A percentile compares a stretch with the other conserved stretches of the same genome.
Conservation (phyloP, 139 green algal genomes). For the Parachlorella kessleri region DNA sequence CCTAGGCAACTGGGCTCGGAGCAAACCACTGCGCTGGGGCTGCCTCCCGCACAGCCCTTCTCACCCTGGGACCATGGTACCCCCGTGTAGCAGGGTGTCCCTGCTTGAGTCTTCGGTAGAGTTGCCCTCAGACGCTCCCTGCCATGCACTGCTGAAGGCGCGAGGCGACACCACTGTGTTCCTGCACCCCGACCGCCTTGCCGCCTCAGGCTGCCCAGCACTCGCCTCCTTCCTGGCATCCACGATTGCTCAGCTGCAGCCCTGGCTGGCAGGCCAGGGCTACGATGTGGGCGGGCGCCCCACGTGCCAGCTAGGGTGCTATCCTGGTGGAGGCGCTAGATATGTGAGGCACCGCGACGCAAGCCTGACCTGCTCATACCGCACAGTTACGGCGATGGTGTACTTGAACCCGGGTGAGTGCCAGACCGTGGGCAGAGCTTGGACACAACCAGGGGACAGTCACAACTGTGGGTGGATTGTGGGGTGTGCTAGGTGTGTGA, state of each 20-base stretch:
- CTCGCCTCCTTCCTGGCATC: neutral
- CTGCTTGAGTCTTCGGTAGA: too few species aligned
- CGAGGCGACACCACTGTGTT: neutral
- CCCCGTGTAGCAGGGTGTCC: too few species aligned
- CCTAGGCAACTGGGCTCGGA: too few species aligned
- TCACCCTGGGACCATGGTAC: too few species aligned
- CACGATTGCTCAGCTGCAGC: neutral
- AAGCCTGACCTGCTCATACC: slow-evolving; percentile 39
- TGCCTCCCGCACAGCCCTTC: too few species aligned
- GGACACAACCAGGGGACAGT: too few species aligned
- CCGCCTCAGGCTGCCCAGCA: neutral
- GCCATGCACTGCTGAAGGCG: neutral
- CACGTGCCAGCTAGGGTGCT: slow-evolving; percentile 72
- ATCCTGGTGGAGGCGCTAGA: slow-evolving; percentile 63
- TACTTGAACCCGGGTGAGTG: slow-evolving; percentile 74
- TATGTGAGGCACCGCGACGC: slow-evolving; percentile 74
- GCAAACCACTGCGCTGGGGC: too few species aligned
- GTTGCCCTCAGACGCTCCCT: too few species aligned
- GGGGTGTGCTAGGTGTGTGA: too few species aligned
- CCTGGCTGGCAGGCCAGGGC: slow-evolving; percentile 19
- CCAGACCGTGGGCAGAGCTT: too few species aligned
- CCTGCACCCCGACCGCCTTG: neutral
- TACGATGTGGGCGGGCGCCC: slow-evolving; percentile 54
- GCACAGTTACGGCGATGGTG: slow-evolving; percentile 65
- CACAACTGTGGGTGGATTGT: too few species aligned